Base-by-base conservation (phyloP, 2,329 filamentous ascomycete genomes). In the Aspergillus phoenicis region DNA sequence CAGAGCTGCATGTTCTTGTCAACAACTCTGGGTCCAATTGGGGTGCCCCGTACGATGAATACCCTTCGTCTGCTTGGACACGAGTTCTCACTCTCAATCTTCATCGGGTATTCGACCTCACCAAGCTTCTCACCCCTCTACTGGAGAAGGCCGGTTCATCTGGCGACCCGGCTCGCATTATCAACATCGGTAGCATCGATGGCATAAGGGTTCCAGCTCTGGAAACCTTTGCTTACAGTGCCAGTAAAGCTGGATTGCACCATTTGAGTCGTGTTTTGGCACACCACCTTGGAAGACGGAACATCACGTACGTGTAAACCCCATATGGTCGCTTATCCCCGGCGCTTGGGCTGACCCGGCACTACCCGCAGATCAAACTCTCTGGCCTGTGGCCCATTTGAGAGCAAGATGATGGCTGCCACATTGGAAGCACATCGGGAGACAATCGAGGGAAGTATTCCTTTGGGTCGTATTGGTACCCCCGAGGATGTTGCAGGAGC, bases 401-500 rank as follows among this genome's bases (percentile, higher is more conserved):
- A 83, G 48, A 82, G 79, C 30, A 81, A 83, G 51, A 84, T 84
- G 82, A 84, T 83, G 64, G 79, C 77, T n/a, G 83, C 80, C 33
- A 83, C 82, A 0, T 72, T 86, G 49, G 71, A 82, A 33, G 78
- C 80, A 57, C 83, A 79, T 58, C 77, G 78, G 54, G 81, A 84
- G 43, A 75, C 75, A 2, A 76, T 86, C 20, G 77, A 81, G 47
- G 77, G 75, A 0, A 82, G 86, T 3, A 87, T 89, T 62, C 90
- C 90, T 8, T 70, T 91, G 66, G 83, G 85, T 0, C 78, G 90
- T 33, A 89, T 91, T 67, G 90, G 90, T 0, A 83, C 78, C 17
- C 84, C 87, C 0, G 78, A 87, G 71, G 90, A 93, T 73, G 87
- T 91, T 4, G 89, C 89, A 0, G 89, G 89, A 0, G 83, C 89